These are phyloP conservation scores for Venturia nashicola DNA, from an alignment of 2,329 filamentous ascomycete genomes.

Conservation along the genomic window DNA sequence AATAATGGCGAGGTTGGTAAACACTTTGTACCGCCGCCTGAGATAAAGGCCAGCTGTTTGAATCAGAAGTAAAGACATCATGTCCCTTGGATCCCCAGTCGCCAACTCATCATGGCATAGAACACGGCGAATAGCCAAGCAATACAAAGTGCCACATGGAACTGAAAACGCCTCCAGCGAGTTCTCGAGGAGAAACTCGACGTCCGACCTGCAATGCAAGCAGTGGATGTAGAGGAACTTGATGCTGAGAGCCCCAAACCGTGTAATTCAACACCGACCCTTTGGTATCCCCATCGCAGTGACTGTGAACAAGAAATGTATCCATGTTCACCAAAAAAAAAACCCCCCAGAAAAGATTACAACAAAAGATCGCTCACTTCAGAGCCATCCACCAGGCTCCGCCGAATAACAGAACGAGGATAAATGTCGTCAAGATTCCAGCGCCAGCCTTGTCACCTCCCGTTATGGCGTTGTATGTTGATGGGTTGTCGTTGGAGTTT, in stretches of 20 bases:
- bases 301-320: not conserved
- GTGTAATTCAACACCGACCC: not conserved
- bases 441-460: conserved; percentile 55
- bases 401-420: conserved; percentile 42
- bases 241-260: not conserved
- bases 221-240: not conserved
- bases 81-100: too few species aligned
- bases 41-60: too few species aligned
- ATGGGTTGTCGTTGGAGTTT: conserved; percentile 14
- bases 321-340: not conserved
- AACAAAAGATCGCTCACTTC: conserved; percentile 2
- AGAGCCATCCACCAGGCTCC: conserved; percentile 42
- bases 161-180: not conserved
- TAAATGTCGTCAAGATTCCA: conserved; percentile 48
- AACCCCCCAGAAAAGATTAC: not conserved
- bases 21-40: too few species aligned
- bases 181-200: not conserved
- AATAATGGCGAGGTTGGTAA: too few species aligned
- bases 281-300: conserved; percentile 1
- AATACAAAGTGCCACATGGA: not conserved
- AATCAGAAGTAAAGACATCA: too few species aligned
- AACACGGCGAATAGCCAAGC: not conserved
- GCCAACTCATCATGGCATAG: not conserved
- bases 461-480: conserved; percentile 4
- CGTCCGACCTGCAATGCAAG: not conserved